Conservation (phyloP, 805 yeast genomes). For the Dipodascus geniculatus region DNA sequence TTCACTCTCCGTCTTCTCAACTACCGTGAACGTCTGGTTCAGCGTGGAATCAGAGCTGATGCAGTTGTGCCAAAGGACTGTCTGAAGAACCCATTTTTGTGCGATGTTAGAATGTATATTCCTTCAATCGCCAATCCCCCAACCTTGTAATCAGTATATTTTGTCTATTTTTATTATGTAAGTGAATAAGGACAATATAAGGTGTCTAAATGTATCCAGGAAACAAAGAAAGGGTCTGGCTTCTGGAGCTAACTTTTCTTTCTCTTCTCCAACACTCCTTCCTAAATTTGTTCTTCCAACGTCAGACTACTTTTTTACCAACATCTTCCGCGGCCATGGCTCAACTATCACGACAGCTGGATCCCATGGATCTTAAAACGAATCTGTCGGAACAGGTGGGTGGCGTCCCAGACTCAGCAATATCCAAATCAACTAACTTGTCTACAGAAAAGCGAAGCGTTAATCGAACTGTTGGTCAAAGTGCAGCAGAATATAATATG, state of each 20-base stretch:
- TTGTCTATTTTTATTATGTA: neutral
- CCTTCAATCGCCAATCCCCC: neutral
- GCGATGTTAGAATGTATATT: conserved; percentile 20
- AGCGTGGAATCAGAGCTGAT: conserved; percentile 25
- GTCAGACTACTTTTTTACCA: too few species aligned
- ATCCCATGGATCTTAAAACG: neutral
- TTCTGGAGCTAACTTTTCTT: too few species aligned
- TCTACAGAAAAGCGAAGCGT: neutral
- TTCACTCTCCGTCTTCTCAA: conserved; percentile 29
- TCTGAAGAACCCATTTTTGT: conserved; percentile 28
- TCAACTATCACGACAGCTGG: neutral
- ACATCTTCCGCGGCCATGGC: neutral
- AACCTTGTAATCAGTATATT: neutral
- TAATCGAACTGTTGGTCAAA: conserved; percentile 4
- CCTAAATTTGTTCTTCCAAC: too few species aligned
- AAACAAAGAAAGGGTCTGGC: neutral
- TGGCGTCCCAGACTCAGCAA: neutral
- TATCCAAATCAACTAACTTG: neutral
- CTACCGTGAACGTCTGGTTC: conserved; percentile 30
- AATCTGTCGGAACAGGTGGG: neutral
- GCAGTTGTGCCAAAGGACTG: conserved; percentile 31
- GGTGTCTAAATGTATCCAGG: neutral
- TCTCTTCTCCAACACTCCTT: too few species aligned
- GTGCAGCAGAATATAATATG: conserved; percentile 27
- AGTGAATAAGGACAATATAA: too few species aligned